phyloP scores from a whole-genome alignment of 306 rosid genomes.

The Lathyrus tuberosus region DNA sequence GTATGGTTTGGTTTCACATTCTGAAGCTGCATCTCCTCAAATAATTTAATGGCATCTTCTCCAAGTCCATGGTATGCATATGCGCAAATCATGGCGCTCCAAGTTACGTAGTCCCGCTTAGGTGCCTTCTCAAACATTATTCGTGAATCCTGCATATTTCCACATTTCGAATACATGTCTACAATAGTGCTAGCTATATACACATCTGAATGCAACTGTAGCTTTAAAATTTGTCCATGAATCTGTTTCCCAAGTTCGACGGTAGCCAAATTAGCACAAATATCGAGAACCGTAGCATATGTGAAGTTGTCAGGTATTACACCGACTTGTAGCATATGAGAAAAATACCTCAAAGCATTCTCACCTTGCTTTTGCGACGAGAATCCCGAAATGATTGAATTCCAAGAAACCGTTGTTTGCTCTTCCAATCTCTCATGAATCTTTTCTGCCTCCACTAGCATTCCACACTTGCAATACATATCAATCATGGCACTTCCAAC shows the following conservation, averaged over 20 bases:
- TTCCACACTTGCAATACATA: slow-evolving; percentile 83
- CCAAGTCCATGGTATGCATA: slow-evolving; percentile 79
- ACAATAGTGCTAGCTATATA: slow-evolving; percentile 81
- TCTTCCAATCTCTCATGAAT: slow-evolving; percentile 65
- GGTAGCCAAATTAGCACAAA: slow-evolving; percentile 84
- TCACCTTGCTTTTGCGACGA: slow-evolving; percentile 69
- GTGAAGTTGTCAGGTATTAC: slow-evolving; percentile 79
- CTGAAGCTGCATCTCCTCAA: slow-evolving; percentile 69
- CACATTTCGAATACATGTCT: slow-evolving; percentile 92
- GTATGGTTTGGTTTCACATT: slow-evolving; percentile 71
- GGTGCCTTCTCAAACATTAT: slow-evolving; percentile 74
- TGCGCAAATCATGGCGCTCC: slow-evolving; percentile 94
- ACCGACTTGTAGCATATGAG: slow-evolving; percentile 71
- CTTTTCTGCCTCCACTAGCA: slow-evolving; percentile 80
- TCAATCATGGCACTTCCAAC: slow-evolving; percentile 85
- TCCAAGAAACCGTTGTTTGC: slow-evolving; percentile 76
- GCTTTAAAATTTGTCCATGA: slow-evolving; percentile 79
- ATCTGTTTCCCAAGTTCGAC: slow-evolving; percentile 87
- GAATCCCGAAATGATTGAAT: slow-evolving; percentile 84
- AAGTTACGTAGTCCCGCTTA: slow-evolving; percentile 73
- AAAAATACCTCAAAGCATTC: slow-evolving; percentile 73
- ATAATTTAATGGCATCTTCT: slow-evolving; percentile 70
- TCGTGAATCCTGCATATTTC: slow-evolving; percentile 73
- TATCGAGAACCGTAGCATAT: slow-evolving; percentile 77
- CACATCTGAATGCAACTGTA: slow-evolving; percentile 67